Percentiles rank a stretch among this genome's conserved stretches.
These are phyloP conservation scores for Backusella mclennaniae DNA, from an alignment of 192 early-diverging fungal species.

Conservation along the genomic window DNA sequence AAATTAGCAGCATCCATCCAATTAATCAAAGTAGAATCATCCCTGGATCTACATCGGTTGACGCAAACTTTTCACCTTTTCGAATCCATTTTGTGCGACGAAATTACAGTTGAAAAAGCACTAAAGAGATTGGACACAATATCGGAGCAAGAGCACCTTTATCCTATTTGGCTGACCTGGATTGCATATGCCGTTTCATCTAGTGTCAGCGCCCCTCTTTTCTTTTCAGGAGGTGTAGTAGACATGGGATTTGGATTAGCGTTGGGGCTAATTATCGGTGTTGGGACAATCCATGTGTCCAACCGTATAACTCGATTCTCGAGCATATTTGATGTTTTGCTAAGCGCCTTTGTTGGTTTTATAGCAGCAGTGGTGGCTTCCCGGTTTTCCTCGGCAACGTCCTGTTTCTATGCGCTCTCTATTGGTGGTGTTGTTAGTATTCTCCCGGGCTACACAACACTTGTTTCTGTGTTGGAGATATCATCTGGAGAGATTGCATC, in stretches of 20 bases:
- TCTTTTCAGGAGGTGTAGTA: constrained; percentile 6
- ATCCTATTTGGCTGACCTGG: constrained; percentile 17
- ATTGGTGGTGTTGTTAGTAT: constrained; percentile 23
- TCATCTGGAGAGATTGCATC: constrained; percentile 12
- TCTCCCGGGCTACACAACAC: constrained; percentile 15
- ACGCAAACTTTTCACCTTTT: constrained; percentile 17
- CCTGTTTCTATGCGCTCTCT: constrained; percentile 24
- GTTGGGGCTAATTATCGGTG: not conserved
- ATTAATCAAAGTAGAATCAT: constrained; percentile 17
- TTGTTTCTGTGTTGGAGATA: constrained; percentile 17
- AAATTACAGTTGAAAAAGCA: constrained; percentile 11
- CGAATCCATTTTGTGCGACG: constrained; percentile 19
- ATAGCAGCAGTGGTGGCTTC: constrained; percentile 7
- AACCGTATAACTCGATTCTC: constrained; percentile 13
- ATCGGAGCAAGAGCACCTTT: not conserved
- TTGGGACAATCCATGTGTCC: constrained; percentile 8
- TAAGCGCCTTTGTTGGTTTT: constrained; percentile 16
- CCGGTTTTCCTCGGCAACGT: not conserved
- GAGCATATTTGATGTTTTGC: constrained; percentile 19
- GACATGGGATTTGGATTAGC: constrained; percentile 17
- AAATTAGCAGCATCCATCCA: constrained; percentile 13
- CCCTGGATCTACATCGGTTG: constrained; percentile 12
- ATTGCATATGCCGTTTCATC: constrained; percentile 14
- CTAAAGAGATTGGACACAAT: not conserved
- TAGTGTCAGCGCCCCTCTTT: constrained; percentile 15